Conservation (phyloP, 495 filamentous ascomycete genomes). For the Polyplosphaeria fusca region DNA sequence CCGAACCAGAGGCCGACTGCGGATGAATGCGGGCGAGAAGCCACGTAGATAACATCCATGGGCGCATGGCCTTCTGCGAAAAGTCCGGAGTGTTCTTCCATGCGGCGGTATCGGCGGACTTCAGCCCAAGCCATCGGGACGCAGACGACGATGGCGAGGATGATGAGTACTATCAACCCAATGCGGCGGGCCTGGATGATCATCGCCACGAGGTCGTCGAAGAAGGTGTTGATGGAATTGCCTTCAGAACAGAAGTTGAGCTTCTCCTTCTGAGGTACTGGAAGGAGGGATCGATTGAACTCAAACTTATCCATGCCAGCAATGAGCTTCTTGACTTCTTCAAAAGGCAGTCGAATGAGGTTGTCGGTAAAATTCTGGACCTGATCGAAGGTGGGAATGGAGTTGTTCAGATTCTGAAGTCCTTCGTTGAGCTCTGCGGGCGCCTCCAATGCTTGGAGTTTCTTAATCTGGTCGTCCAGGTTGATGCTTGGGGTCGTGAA, state of each 20-base stretch:
- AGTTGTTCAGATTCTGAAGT: slow-evolving; percentile 65
- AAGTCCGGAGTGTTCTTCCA: slow-evolving; percentile 64
- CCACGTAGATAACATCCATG: slow-evolving; percentile 86
- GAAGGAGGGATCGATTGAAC: slow-evolving; percentile 74
- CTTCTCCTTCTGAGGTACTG: slow-evolving; percentile 73
- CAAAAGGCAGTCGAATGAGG: slow-evolving; percentile 73
- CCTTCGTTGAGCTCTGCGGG: slow-evolving; percentile 60
- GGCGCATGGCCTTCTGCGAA: slow-evolving; percentile 68
- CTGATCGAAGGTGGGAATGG: slow-evolving; percentile 77
- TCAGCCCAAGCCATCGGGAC: slow-evolving; percentile 77
- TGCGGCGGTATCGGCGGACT: slow-evolving; percentile 70
- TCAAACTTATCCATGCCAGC: slow-evolving; percentile 65
- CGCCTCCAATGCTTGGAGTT: slow-evolving; percentile 68
- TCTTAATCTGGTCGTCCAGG: slow-evolving; percentile 55
- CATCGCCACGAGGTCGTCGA: slow-evolving; percentile 62
- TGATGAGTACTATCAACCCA: slow-evolving; percentile 67
- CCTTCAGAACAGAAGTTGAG: slow-evolving; percentile 86
- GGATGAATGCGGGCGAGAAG: slow-evolving; percentile 72
- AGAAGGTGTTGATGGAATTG: slow-evolving; percentile 82
- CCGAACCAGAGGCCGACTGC: slow-evolving; percentile 69
- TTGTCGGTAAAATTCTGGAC: slow-evolving; percentile 73
- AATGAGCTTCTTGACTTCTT: slow-evolving; percentile 65
- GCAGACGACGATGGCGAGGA: slow-evolving; percentile 68
- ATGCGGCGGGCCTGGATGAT: slow-evolving; percentile 62
- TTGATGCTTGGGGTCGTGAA: slow-evolving; percentile 53